phyloP scores from a whole-genome alignment of 495 filamentous ascomycete genomes.

The Aspergillus kassunensis region DNA sequence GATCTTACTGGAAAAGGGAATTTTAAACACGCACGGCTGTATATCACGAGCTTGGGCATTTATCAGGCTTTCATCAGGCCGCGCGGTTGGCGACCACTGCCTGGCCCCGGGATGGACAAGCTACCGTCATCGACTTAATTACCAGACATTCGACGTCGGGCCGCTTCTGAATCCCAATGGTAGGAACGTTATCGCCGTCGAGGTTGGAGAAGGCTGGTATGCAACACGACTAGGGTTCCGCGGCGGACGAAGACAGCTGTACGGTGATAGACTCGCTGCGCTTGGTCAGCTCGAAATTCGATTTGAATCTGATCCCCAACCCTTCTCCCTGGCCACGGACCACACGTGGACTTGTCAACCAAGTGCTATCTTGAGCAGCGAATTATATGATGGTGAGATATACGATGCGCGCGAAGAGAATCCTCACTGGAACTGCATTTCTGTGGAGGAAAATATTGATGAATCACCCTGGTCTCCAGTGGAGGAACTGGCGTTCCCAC shows the following conservation, averaged over 20 bases:
- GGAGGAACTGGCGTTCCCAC: constrained; percentile 3
- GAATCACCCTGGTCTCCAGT: neutral
- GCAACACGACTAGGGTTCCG: constrained; percentile 44
- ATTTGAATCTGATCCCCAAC: constrained; percentile 8
- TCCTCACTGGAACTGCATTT: neutral
- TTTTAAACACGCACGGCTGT: constrained; percentile 36
- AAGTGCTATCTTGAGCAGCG: constrained; percentile 40
- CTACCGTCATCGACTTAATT: constrained; percentile 47
- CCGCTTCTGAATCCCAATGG: constrained; percentile 26
- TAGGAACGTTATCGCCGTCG: constrained; percentile 43
- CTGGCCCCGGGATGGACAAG: constrained; percentile 52
- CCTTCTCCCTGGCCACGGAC: constrained; percentile 35
- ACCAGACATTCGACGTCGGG: constrained; percentile 50
- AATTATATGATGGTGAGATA: constrained; percentile 52
- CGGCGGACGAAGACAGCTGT: constrained; percentile 30
- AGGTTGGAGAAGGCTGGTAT: constrained; percentile 55
- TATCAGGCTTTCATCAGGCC: constrained; percentile 48
- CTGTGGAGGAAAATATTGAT: neutral
- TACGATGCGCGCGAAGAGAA: constrained; percentile 36
- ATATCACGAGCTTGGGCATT: constrained; percentile 49
- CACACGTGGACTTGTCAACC: constrained; percentile 37
- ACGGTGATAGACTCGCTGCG: constrained; percentile 42
- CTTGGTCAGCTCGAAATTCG: constrained; percentile 43
- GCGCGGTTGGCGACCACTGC: constrained; percentile 40
- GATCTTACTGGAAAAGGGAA: constrained; percentile 1